Base-by-base conservation (phyloP, 1,284 basidiomycete genomes). In the Leucoagaricus sp. region DNA sequence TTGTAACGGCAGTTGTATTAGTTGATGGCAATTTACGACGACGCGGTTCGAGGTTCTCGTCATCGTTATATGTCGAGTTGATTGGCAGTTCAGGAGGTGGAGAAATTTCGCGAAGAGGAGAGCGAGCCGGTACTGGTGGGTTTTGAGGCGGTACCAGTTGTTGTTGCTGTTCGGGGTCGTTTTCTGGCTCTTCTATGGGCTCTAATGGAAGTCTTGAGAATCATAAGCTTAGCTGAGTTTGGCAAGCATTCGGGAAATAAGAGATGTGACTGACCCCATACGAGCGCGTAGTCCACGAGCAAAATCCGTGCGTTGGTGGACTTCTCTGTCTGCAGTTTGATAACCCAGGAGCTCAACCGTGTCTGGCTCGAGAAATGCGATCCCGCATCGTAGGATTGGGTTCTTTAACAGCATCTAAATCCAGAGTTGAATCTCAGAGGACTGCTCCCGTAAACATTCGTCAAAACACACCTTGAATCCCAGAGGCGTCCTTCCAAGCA, bases 281-380 rank as follows among this genome's bases (percentile, higher is more conserved):
- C 89, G 79, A 44, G 69, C 63, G 49, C 78, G 78, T 25, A 93
- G 73, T 29, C 79, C 75, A 42, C 76, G 75, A 2, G 80, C 70
- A 64, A 93, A 89, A 46, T 84, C 72, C 1, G 67, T 65, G 46
- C 81, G 77, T 55, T 81, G 82, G 40, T 75, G 63, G 7, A 64
- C 71, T 28, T 89, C 83, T n/a, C 82, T 76, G 54, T 89, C 86
- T 41, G 81, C 80, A 6, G 78, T 80, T 58, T 73, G 70, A 58
- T 84, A 77, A 1, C 86, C 88, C 60, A 84, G 78, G 52, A 89
- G 61, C 2, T 68, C 69, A 13, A 88, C 75, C n/a, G 78, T 83
- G 13, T 69, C 68, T 2, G 89, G 88, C 64, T 91, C 85, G 2
- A 93, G 80, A 59, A 86, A 86, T 1, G 82, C 83, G 42, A 87